Conservation (phyloP, 768 basidiomycete genomes). For the Leccinellum rugosiceps region DNA sequence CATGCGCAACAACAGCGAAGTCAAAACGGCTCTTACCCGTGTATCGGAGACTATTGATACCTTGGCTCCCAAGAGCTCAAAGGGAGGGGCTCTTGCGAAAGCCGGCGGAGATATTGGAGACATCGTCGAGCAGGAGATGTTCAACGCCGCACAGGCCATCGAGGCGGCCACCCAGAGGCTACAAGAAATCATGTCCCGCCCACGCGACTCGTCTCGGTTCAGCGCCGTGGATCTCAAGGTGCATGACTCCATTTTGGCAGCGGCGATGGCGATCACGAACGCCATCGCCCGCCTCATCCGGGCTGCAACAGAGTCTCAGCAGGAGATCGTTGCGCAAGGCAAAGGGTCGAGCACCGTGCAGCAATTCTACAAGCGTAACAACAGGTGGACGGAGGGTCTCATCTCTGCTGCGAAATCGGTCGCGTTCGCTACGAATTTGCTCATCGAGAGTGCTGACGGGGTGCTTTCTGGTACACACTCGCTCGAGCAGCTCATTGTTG, state of each 20-base stretch:
- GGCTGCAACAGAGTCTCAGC: slow-evolving; percentile 96
- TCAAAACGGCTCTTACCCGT: slow-evolving; percentile 75
- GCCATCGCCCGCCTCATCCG: slow-evolving; percentile 94
- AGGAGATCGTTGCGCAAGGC: slow-evolving; percentile 96
- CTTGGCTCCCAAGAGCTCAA: slow-evolving; percentile 80
- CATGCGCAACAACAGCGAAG: slow-evolving; percentile 85
- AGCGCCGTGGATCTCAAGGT: slow-evolving; percentile 93
- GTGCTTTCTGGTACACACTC: slow-evolving; percentile 96
- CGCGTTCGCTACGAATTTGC: slow-evolving; percentile 90
- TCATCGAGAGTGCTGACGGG: slow-evolving; percentile 98
- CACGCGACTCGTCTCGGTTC: slow-evolving; percentile 82
- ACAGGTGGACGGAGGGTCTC: slow-evolving; percentile 98
- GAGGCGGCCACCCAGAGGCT: slow-evolving; percentile 88
- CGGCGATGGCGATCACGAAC: slow-evolving; percentile 92
- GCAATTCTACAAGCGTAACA: slow-evolving; percentile 99
- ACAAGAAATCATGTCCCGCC: slow-evolving; percentile 88
- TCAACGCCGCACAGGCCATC: slow-evolving; percentile 87
- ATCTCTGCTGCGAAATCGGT: slow-evolving; percentile 98
- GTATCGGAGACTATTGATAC: slow-evolving; percentile 86
- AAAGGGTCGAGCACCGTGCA: slow-evolving; percentile 88
- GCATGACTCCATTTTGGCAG: slow-evolving; percentile 93
- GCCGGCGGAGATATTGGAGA: slow-evolving; percentile 94
- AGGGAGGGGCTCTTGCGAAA: slow-evolving; percentile 62
- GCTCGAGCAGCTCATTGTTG: slow-evolving; percentile 97
- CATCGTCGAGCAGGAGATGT: slow-evolving; percentile 96